Evolutionary conservation across 106 monocot genomes (phyloP).

Genomic region (Agapanthus africanus): DNA sequence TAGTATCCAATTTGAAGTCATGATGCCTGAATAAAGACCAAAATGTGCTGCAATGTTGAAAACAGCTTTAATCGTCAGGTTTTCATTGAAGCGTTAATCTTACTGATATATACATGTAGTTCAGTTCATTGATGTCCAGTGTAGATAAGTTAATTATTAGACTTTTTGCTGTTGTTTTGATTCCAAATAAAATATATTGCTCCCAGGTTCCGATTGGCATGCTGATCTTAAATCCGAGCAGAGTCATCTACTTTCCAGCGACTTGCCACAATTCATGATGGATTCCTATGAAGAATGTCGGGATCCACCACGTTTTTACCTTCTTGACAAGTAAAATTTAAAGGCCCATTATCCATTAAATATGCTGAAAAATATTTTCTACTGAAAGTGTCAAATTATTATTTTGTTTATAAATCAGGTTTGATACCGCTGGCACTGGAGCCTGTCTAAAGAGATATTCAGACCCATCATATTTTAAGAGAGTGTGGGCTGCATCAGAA

Average conservation of each 20-base stretch:
- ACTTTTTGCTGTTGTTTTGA: too few species aligned
- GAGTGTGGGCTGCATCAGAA: constrained; percentile 36
- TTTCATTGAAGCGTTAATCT: neutral
- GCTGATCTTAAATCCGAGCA: constrained; percentile 31
- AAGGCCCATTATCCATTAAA: neutral
- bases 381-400: neutral
- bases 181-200: neutral
- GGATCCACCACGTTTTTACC: constrained; percentile 80
- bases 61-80: neutral
- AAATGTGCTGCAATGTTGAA: too few species aligned
- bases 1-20: too few species aligned
- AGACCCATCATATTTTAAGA: constrained; percentile 92
- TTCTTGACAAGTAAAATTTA: constrained; percentile 77
- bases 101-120: neutral
- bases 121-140: neutral
- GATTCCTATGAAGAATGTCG: constrained; percentile 96
- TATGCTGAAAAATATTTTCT: neutral
- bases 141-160: neutral
- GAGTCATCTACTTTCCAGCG: constrained; percentile 53
- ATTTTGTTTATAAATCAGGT: constrained; percentile 35
- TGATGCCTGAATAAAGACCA: too few species aligned
- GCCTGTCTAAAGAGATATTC: constrained; percentile 90
- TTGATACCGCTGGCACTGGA: constrained; percentile 75
- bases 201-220: constrained; percentile 75
- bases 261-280: constrained; percentile 82